A percentile compares a stretch with the other conserved stretches of the same genome.
Evolutionary conservation across 78 protist genomes (phyloP).

Genomic region (Protostelium mycophagum): DNA sequence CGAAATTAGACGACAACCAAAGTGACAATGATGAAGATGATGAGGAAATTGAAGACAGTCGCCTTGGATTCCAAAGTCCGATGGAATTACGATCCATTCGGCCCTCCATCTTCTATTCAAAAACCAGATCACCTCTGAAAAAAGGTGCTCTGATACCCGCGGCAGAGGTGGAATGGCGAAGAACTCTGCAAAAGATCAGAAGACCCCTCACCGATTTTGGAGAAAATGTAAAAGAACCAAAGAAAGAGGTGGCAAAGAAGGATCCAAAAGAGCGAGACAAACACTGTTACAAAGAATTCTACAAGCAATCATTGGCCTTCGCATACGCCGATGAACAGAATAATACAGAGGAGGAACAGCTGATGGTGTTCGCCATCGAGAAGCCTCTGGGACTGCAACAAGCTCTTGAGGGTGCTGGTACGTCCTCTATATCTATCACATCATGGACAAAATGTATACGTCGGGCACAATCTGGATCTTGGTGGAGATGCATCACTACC

Average conservation of each 20-base stretch:
- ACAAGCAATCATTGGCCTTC: not conserved
- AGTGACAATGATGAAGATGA: no score
- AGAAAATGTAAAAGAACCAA: not conserved
- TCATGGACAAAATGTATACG: no score
- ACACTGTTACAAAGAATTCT: not conserved
- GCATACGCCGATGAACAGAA: not conserved
- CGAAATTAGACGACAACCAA: no score
- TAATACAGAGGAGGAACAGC: not conserved
- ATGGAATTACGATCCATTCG: not conserved
- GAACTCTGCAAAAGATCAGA: not conserved
- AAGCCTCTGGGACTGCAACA: not conserved
- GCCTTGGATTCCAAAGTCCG: no score
- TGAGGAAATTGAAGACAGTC: no score
- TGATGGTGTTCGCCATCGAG: not conserved
- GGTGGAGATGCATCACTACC: no score
- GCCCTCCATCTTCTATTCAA: not conserved
- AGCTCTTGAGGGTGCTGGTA: not conserved
- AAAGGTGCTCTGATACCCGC: not conserved
- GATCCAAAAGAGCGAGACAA: not conserved
- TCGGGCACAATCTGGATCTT: no score
- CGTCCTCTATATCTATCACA: no score
- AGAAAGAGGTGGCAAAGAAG: not conserved
- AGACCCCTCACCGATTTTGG: not conserved
- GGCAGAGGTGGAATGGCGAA: not conserved
- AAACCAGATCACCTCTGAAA: no score